Evolutionary conservation across 2,329 filamentous ascomycete species (phyloP).

Genomic region (Zymoseptoria brevis): DNA sequence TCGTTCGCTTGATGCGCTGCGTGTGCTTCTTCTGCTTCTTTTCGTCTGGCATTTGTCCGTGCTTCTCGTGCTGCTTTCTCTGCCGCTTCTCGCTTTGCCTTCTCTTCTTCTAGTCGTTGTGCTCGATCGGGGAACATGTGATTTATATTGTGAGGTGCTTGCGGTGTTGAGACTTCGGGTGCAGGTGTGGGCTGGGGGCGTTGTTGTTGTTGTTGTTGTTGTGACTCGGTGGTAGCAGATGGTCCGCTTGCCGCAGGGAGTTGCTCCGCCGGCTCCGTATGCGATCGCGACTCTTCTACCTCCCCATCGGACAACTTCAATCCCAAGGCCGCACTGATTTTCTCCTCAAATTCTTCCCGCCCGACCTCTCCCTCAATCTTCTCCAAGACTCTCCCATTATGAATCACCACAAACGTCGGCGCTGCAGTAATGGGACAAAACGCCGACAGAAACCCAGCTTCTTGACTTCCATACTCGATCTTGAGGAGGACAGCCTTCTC

Average conservation of each 20-base stretch:
- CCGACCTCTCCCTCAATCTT: conserved; percentile 61
- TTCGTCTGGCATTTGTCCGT: conserved; percentile 30
- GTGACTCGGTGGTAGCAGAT: neutral
- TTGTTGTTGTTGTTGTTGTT: conserved; percentile 1
- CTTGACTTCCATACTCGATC: conserved; percentile 63
- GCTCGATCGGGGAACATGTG: conserved; percentile 46
- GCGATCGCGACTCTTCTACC: conserved; percentile 2
- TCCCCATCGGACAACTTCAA: conserved; percentile 24
- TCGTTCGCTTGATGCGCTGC: conserved; percentile 25
- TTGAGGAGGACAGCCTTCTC: conserved; percentile 62
- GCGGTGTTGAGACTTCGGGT: neutral
- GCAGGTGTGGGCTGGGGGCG: conserved; percentile 1
- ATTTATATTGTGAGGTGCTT: conserved; percentile 7
- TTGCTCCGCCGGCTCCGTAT: neutral
- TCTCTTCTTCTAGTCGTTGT: conserved; percentile 37
- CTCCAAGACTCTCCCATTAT: conserved; percentile 66
- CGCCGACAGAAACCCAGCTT: conserved; percentile 72
- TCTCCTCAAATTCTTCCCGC: conserved; percentile 55
- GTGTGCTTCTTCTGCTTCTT: conserved; percentile 31
- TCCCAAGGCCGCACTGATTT: conserved; percentile 39
- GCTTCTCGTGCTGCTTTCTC: conserved; percentile 41
- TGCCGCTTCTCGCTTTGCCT: conserved; percentile 37
- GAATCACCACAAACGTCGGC: conserved; percentile 72
- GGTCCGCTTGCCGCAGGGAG: neutral
- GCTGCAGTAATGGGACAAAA: conserved; percentile 72